Evolutionary conservation across 2,329 filamentous ascomycete genomes (phyloP).

Genomic region (Sporothrix curviconia): DNA sequence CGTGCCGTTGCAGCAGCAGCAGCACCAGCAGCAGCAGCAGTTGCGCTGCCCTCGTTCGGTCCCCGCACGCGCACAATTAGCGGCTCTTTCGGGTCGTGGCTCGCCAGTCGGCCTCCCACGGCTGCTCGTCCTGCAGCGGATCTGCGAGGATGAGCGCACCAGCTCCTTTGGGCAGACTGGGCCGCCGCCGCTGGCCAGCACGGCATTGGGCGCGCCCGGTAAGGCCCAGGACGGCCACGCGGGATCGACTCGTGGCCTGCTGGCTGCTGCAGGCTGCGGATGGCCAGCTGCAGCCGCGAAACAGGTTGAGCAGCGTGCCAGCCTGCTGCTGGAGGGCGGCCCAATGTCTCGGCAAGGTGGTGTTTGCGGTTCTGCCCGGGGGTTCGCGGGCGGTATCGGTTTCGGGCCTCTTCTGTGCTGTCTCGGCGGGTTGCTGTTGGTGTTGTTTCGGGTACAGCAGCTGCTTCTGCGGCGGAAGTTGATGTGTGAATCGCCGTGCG

Average conservation of each 20-base stretch:
- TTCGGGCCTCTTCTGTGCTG: not conserved
- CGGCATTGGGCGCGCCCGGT: slow-evolving; percentile 24
- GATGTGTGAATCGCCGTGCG: no score
- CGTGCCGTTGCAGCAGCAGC: slow-evolving; percentile 24
- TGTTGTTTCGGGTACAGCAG: no score
- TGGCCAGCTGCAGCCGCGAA: slow-evolving; percentile 64
- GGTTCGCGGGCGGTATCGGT: not conserved
- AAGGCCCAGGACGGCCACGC: slow-evolving; percentile 52
- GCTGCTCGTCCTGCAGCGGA: slow-evolving; percentile 54
- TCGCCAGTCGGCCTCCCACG: slow-evolving; percentile 61
- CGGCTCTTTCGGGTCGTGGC: slow-evolving; percentile 46
- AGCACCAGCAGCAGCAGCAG: slow-evolving; percentile 23
- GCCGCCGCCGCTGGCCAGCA: slow-evolving; percentile 30
- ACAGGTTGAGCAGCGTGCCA: slow-evolving; percentile 57
- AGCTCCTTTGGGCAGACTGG: slow-evolving; percentile 57
- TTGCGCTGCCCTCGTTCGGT: slow-evolving; percentile 26
- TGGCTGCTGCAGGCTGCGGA: slow-evolving; percentile 54
- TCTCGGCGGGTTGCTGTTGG: no score
- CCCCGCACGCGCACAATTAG: slow-evolving; percentile 53
- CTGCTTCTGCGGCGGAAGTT: slow-evolving; percentile 33
- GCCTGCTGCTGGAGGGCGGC: slow-evolving; percentile 55
- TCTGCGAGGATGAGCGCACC: slow-evolving; percentile 64
- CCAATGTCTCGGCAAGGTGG: slow-evolving; percentile 54
- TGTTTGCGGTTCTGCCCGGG: slow-evolving; percentile 28
- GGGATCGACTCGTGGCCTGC: slow-evolving; percentile 51